Conservation (phyloP, 768 basidiomycete genomes). For the Suillus ampliporus region DNA sequence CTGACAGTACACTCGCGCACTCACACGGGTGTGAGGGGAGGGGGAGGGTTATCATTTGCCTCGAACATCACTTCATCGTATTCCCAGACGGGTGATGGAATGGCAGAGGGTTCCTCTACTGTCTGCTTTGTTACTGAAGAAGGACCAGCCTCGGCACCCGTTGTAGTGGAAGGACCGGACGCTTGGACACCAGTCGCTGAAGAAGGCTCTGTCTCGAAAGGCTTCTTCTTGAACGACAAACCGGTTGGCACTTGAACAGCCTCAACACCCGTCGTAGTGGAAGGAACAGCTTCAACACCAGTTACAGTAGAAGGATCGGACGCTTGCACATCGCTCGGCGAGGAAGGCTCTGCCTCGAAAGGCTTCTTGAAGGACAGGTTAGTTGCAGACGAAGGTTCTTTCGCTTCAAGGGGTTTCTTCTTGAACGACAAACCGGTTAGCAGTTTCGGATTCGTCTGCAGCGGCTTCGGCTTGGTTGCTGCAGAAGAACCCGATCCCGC, state of each 20-base stretch:
- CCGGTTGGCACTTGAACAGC: too few relatives aligned
- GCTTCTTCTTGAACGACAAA: neutral
- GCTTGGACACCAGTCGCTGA: neutral
- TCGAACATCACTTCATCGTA: too few relatives aligned
- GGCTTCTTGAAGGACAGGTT: neutral
- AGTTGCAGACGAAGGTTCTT: conserved; percentile 13
- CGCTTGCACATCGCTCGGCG: too few relatives aligned
- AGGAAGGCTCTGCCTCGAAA: neutral
- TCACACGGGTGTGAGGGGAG: neutral
- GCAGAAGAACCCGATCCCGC: conserved; percentile 44
- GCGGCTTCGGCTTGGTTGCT: conserved; percentile 40
- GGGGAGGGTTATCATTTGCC: neutral
- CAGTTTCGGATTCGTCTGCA: conserved; percentile 28
- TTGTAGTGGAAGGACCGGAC: neutral
- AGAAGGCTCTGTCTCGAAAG: neutral
- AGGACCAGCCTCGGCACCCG: too few relatives aligned
- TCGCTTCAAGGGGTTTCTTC: conserved; percentile 39
- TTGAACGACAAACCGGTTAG: conserved; percentile 49
- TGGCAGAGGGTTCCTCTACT: neutral
- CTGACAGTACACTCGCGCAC: neutral
- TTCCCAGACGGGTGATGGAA: neutral
- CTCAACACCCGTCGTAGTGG: too few relatives aligned
- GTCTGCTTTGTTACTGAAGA: neutral
- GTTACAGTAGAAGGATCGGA: neutral
- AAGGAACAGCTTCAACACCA: neutral